A percentile compares a stretch with the other conserved stretches of the same genome.
Evolutionary conservation across 495 filamentous ascomycete species (phyloP).

Genomic region (Aspergillus funiculosus): DNA sequence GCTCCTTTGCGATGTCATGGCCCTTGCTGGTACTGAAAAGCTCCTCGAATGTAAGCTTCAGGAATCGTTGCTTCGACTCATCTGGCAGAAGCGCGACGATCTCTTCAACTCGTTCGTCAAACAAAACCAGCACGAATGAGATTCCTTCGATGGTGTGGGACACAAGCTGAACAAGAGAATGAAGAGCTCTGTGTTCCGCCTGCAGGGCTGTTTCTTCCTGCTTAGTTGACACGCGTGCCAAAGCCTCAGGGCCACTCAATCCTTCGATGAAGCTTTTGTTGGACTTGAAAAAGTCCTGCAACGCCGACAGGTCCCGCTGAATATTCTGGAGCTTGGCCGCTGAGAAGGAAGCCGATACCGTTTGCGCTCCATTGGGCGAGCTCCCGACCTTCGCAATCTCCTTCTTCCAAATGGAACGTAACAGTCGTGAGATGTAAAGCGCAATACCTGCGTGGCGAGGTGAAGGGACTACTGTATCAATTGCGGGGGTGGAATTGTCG

Average conservation of each 20-base stretch:
- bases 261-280: slow-evolving; percentile 92
- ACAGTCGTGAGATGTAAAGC: slow-evolving; percentile 76
- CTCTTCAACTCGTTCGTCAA: slow-evolving; percentile 85
- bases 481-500: slow-evolving; percentile 53
- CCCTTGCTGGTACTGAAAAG: slow-evolving; percentile 75
- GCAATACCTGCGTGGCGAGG: slow-evolving; percentile 83
- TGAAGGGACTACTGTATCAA: slow-evolving; percentile 80
- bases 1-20: slow-evolving; percentile 86
- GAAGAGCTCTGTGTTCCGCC: slow-evolving; percentile 86
- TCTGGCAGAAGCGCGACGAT: slow-evolving; percentile 77
- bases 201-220: slow-evolving; percentile 87
- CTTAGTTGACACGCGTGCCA: slow-evolving; percentile 62
- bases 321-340: slow-evolving; percentile 62
- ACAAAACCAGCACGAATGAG: slow-evolving; percentile 86
- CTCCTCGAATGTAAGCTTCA: slow-evolving; percentile 73
- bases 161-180: slow-evolving; percentile 75
- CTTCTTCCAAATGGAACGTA: slow-evolving; percentile 80
- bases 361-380: slow-evolving; percentile 50
- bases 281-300: slow-evolving; percentile 72
- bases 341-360: slow-evolving; percentile 47
- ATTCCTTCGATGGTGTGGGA: slow-evolving; percentile 89
- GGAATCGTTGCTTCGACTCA: slow-evolving; percentile 57
- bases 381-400: slow-evolving; percentile 52
- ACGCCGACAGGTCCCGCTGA: slow-evolving; percentile 70
- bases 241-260: slow-evolving; percentile 74